Base-by-base conservation (phyloP, 164 flowering plant genomes). In the Tetrastigma voinierianum region DNA sequence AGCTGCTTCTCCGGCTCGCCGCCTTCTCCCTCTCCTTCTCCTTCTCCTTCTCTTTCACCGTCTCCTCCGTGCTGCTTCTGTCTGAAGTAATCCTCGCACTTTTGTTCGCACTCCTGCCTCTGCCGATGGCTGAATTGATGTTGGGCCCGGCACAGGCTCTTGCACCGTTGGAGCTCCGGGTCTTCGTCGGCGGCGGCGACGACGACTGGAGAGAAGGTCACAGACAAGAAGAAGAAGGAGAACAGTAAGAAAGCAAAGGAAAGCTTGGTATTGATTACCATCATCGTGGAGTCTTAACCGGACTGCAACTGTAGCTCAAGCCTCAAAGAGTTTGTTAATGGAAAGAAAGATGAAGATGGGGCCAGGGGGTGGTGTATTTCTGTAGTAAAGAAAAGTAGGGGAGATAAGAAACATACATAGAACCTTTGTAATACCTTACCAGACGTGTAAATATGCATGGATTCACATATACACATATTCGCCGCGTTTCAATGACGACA, bases 121-220 rank as follows among this genome's bases (percentile, higher is more conserved):
- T 78, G 47, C 9, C 46, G 14, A 23, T 65, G 66, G 40, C 62
- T 70, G 60, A 48, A 65, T n/a, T 72, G 72, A 15, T 48, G 66
- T 40, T 73, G 79, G 19, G 11, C 57, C 43, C 51, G 32, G 82
- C 86, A 82, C 70, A 80, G 78, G 67, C 78, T 72, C 73, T 62
- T 67, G 76, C 86, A 82, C 53, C 71, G 74, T 49, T 69, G 70
- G 52, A 76, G 70, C 71, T 80, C 82, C 2, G 82, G 86, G 67
- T 81, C 81, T 46, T 64, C 11, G 57, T 12, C 57, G 47, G 65
- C 72, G 12, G 16, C 68, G 16, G 1, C 57, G 47, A 62, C 72
- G 12, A 24, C 68, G 16, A 4, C 21, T 7, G n/a, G 10, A n/a
- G 66, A 62, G 1, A 53, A 52, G 52, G 51, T 56, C 4, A 14